Conservation (phyloP, 805 yeast genomes). For the Metschnikowia henanensis region DNA sequence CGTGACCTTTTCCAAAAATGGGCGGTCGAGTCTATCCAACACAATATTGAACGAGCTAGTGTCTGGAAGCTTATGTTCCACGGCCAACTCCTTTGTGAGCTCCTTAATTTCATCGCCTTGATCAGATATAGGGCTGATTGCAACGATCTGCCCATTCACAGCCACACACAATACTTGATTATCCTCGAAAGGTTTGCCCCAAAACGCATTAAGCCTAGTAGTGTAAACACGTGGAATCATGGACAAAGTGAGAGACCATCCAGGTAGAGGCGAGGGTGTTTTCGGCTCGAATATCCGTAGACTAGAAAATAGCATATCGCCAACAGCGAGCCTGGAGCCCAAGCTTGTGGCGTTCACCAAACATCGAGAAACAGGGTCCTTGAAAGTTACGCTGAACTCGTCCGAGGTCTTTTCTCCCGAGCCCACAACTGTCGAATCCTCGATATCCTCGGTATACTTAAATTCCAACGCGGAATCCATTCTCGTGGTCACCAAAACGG, state of each 20-base stretch:
- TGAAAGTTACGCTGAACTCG: conserved; percentile 18
- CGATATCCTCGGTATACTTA: conserved; percentile 11
- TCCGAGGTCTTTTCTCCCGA: not conserved
- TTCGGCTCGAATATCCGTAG: conserved; percentile 25
- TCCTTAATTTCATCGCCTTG: conserved; percentile 16
- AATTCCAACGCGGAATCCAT: conserved; percentile 37
- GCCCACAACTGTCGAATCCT: not conserved
- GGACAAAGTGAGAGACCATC: conserved; percentile 21
- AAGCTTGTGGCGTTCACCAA: conserved; percentile 31
- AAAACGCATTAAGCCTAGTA: conserved; percentile 22
- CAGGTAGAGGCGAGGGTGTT: conserved; percentile 1
- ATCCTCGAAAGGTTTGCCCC: conserved; percentile 18
- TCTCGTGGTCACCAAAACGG: conserved; percentile 29
- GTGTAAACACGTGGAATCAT: conserved; percentile 35
- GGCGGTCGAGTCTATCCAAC: conserved; percentile 27
- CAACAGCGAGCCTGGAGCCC: conserved; percentile 25
- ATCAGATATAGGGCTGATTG: conserved; percentile 11
- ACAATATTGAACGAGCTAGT: conserved; percentile 1
- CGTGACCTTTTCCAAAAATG: conserved; percentile 36
- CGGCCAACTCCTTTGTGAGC: conserved; percentile 17
- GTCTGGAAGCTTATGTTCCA: not conserved
- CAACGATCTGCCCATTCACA: conserved; percentile 37
- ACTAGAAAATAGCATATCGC: conserved; percentile 38
- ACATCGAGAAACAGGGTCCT: conserved; percentile 36
- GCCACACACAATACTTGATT: conserved; percentile 28